phyloP scores from a whole-genome alignment of 495 filamentous ascomycete genomes.

The Penicillium longicatenatum region DNA sequence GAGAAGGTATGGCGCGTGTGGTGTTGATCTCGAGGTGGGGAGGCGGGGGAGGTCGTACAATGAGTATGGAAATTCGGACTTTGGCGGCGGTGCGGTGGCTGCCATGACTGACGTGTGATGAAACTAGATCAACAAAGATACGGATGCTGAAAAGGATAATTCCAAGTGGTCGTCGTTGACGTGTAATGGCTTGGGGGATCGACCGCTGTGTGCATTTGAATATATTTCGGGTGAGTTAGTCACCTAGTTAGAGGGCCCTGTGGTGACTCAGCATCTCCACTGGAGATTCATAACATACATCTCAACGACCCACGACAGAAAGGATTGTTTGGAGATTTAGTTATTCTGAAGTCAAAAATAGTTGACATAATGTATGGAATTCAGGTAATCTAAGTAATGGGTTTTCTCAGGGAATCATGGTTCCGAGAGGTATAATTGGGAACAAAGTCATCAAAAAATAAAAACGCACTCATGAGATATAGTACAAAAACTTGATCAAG shows the following conservation, averaged over 20 bases:
- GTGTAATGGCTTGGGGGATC: neutral
- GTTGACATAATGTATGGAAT: neutral
- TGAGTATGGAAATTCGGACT: slow-evolving; percentile 68
- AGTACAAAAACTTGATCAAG: slow-evolving; percentile 10
- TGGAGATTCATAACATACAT: neutral
- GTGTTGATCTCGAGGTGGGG: neutral
- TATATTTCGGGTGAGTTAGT: neutral
- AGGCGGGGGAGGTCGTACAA: slow-evolving; percentile 50
- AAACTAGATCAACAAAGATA: neutral
- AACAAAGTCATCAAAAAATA: slow-evolving; percentile 8
- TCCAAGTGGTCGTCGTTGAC: neutral
- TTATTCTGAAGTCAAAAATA: no score
- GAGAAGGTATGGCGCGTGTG: neutral
- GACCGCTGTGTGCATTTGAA: neutral
- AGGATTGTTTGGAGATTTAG: no score
- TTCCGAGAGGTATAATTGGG: neutral
- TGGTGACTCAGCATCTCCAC: slow-evolving; percentile 5
- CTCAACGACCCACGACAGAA: no score
- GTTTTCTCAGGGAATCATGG: slow-evolving; percentile 5
- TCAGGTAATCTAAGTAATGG: neutral
- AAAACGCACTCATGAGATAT: slow-evolving; percentile 14
- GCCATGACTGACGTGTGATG: slow-evolving; percentile 14
- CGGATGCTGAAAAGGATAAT: neutral
- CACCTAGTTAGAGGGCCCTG: neutral
- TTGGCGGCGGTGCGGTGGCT: slow-evolving; percentile 21